These are phyloP conservation scores for Nicotiana paniculata DNA, from an alignment of 257 asterid genomes.

Conservation along the genomic window DNA sequence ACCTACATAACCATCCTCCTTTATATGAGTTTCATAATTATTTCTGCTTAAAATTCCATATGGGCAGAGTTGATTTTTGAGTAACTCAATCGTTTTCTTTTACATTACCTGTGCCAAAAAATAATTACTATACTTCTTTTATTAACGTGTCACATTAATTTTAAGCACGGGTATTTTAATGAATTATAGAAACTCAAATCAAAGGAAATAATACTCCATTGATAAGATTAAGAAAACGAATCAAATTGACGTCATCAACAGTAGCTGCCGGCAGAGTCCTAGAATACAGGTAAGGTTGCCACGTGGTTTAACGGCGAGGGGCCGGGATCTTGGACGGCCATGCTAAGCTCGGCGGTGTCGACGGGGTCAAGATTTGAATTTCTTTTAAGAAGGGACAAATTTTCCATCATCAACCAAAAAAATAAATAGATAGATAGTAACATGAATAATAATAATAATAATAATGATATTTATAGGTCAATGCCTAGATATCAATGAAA, in stretches of 20 bases:
- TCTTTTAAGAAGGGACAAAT: neutral
- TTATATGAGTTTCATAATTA: neutral
- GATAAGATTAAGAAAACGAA: neutral
- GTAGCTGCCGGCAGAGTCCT: conserved; percentile 26
- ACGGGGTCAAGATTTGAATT: conserved; percentile 23
- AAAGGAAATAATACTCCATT: neutral
- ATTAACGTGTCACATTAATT: neutral
- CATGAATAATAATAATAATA: neutral
- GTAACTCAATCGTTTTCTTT: neutral
- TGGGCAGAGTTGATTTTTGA: neutral
- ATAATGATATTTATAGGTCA: conserved; percentile 8
- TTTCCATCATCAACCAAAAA: neutral
- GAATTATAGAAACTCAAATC: neutral
- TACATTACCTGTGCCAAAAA: neutral
- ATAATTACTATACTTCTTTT: neutral
- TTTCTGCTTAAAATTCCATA: neutral
- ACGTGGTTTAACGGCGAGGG: conserved; percentile 31
- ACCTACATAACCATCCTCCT: no score
- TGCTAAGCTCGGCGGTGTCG: conserved; percentile 18
- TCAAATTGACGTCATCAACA: neutral
- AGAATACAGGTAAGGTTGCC: conserved; percentile 30
- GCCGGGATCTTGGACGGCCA: conserved; percentile 18
- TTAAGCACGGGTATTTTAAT: neutral
- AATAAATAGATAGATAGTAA: neutral
- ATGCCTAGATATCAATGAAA: conserved; percentile 10